Conservation (phyloP, 306 rosid species). For the Corylus avellana region DNA sequence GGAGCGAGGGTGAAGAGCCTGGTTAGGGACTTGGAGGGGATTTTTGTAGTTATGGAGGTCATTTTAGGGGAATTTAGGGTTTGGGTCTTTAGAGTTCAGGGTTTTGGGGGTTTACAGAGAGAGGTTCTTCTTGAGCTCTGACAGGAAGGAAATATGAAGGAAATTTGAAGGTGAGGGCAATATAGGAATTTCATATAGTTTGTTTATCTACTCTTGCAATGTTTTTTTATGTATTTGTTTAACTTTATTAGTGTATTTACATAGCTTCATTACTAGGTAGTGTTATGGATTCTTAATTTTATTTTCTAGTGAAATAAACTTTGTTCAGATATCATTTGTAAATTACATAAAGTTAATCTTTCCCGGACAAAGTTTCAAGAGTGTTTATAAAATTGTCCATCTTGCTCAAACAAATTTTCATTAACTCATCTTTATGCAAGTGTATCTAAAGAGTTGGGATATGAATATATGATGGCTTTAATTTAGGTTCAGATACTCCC, state of each 20-base stretch:
- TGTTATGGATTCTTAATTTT: not conserved
- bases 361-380: no score
- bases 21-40: constrained; percentile 27
- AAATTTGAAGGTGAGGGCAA: constrained; percentile 4
- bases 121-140: not conserved
- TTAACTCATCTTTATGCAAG: no score
- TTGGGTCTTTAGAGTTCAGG: not conserved
- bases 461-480: no score
- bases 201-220: no score
- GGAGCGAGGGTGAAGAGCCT: constrained; percentile 23
- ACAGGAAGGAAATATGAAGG: not conserved
- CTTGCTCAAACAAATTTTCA: no score
- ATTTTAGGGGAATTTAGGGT: not conserved
- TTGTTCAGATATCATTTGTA: not conserved
- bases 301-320: not conserved
- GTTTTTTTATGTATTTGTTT: not conserved
- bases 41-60: constrained; percentile 22
- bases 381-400: no score
- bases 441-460: no score
- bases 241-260: no score
- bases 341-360: no score
- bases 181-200: not conserved
- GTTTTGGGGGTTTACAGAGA: not conserved
- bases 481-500: no score
- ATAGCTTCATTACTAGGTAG: no score